Conservation (phyloP, 2,329 filamentous ascomycete species). For the Monosporascus cannonballus region DNA sequence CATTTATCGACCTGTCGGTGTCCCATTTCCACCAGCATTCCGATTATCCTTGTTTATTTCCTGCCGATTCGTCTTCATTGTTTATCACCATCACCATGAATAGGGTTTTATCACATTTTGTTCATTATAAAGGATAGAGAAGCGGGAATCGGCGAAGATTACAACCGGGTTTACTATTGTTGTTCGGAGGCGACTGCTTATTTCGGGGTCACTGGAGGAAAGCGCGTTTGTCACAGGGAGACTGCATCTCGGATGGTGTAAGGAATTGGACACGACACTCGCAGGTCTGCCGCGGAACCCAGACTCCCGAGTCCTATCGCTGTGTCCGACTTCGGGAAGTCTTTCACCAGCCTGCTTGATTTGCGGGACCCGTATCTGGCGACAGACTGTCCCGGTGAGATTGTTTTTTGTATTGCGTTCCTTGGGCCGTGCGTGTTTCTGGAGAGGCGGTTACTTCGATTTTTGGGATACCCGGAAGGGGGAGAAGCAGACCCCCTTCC, state of each 20-base stretch:
- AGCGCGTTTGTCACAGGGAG: background rate
- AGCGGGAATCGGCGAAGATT: slow-evolving; percentile 7
- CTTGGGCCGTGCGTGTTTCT: background rate
- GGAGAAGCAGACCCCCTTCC: background rate
- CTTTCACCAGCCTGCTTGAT: background rate
- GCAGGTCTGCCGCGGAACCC: background rate
- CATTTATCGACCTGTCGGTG: background rate
- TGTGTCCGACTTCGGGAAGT: background rate
- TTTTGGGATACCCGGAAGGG: background rate
- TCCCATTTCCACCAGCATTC: background rate
- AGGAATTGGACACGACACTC: background rate
- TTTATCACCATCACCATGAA: background rate
- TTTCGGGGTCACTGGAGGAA: background rate
- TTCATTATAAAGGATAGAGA: slow-evolving; percentile 2
- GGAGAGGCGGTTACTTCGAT: background rate
- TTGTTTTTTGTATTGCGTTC: background rate
- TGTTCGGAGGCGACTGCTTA: background rate
- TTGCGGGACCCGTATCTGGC: background rate
- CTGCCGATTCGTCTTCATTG: background rate
- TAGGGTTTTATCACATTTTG: background rate
- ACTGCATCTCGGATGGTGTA: background rate
- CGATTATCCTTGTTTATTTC: background rate
- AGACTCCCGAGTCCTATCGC: background rate
- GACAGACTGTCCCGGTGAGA: background rate
- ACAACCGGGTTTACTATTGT: background rate